Conservation (phyloP, 176 grass and related monocot genomes). For the Phragmites australis region DNA sequence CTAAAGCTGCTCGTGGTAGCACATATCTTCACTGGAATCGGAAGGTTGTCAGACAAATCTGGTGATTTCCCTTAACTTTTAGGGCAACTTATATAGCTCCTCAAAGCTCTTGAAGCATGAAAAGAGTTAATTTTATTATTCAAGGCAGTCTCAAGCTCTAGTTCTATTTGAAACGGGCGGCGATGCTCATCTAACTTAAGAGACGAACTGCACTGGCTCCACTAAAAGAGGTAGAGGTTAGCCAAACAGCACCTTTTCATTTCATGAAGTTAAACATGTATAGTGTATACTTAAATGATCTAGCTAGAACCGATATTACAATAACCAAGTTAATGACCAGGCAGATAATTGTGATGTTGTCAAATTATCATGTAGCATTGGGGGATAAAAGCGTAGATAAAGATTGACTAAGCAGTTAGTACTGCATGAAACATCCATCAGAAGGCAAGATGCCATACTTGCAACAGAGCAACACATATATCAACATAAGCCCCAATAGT, state of each 20-base stretch:
- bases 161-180: constrained; percentile 22
- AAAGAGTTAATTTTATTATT: not conserved
- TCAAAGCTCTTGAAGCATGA: constrained; percentile 1
- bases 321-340: not conserved
- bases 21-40: not conserved
- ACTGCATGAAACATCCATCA: not conserved
- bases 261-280: not conserved
- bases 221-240: not conserved
- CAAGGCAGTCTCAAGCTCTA: not conserved
- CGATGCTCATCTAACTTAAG: constrained; percentile 17
- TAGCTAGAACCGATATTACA: not conserved
- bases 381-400: not conserved
- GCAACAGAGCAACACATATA: constrained; percentile 19
- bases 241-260: constrained; percentile 3
- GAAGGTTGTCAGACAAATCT: not conserved
- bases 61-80: not conserved
- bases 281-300: not conserved
- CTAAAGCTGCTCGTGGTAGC: constrained; percentile 4
- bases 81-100: not conserved
- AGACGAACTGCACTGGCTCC: not conserved
- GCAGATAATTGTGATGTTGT: not conserved
- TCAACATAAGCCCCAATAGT: not conserved
- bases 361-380: constrained; percentile 18
- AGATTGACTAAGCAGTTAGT: not conserved
- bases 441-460: constrained; percentile 4